These are phyloP conservation scores for Aspergillus homomorphus DNA, from an alignment of 495 filamentous ascomycete species.

Conservation along the genomic window DNA sequence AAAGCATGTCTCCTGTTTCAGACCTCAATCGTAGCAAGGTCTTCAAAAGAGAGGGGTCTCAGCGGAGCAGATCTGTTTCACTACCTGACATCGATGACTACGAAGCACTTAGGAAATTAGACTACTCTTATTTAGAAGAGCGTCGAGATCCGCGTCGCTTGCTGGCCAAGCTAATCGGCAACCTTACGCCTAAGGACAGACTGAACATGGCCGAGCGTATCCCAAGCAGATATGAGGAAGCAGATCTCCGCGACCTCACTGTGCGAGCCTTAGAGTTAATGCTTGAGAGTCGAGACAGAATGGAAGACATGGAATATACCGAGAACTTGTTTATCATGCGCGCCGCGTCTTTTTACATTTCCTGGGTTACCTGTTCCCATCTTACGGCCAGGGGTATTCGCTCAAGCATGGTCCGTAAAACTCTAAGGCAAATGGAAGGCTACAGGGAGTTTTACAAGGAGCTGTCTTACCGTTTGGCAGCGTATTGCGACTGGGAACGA, in stretches of 20 bases:
- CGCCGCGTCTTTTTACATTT: conserved; percentile 35
- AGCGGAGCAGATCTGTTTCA: not conserved
- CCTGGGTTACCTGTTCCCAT: conserved; percentile 35
- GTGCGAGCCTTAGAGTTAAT: conserved; percentile 15
- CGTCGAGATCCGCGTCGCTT: conserved; percentile 33
- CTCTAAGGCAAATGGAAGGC: conserved; percentile 17
- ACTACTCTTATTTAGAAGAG: conserved; percentile 24
- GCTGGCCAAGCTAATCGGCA: conserved; percentile 25
- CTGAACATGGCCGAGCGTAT: conserved; percentile 11
- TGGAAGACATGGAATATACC: conserved; percentile 13
- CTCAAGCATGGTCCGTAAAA: conserved; percentile 12
- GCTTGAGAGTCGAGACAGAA: not conserved
- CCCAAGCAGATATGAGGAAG: conserved; percentile 8
- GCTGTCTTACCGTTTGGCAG: conserved; percentile 21
- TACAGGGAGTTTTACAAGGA: conserved; percentile 25
- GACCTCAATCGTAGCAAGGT: conserved; percentile 7
- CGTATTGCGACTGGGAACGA: conserved; percentile 12
- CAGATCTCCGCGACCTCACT: conserved; percentile 6
- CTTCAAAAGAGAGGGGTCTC: not conserved
- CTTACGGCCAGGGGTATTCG: conserved; percentile 21
- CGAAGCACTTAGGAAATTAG: conserved; percentile 19
- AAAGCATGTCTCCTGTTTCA: conserved; percentile 18
- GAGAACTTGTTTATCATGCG: conserved; percentile 28
- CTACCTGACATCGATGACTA: conserved; percentile 29
- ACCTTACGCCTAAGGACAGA: conserved; percentile 18